These are phyloP conservation scores for Babesia ovata DNA, from an alignment of 169 alveolate genomes.

Conservation along the genomic window DNA sequence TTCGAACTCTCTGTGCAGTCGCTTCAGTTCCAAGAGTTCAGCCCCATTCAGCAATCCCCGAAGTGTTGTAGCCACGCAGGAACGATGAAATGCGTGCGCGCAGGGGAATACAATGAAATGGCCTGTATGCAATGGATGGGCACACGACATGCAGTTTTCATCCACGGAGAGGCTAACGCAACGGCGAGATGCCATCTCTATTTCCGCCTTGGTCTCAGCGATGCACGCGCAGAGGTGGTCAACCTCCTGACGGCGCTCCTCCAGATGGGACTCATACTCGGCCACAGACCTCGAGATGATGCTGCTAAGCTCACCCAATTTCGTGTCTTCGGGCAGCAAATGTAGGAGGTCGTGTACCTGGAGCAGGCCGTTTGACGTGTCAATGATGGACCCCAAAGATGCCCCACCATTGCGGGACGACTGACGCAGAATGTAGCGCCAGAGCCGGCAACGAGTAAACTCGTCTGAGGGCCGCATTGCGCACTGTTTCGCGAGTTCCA, in stretches of 20 bases:
- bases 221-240: constrained; percentile 59
- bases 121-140: constrained; percentile 5
- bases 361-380: constrained; percentile 42
- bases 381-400: constrained; percentile 24
- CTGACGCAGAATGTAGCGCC: constrained; percentile 57
- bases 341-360: constrained; percentile 58
- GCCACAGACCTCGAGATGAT: constrained; percentile 30
- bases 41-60: constrained; percentile 36
- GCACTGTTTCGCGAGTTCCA: constrained; percentile 50
- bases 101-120: constrained; percentile 64
- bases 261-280: constrained; percentile 50
- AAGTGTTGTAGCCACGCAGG: constrained; percentile 51
- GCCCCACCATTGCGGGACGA: constrained; percentile 13
- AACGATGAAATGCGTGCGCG: constrained; percentile 62
- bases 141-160: constrained; percentile 45
- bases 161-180: constrained; percentile 36
- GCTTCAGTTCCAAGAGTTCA: constrained; percentile 45
- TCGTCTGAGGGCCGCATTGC: constrained; percentile 62
- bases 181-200: constrained; percentile 44
- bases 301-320: constrained; percentile 46
- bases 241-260: constrained; percentile 60
- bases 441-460: constrained; percentile 47
- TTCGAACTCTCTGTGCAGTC: constrained; percentile 39
- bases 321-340: constrained; percentile 32
- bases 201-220: constrained; percentile 60